Percentiles rank a stretch among this genome's conserved stretches.
phyloP scores from a whole-genome alignment of 1,139 yeast genomes.

The Geotrichum armillariae region DNA sequence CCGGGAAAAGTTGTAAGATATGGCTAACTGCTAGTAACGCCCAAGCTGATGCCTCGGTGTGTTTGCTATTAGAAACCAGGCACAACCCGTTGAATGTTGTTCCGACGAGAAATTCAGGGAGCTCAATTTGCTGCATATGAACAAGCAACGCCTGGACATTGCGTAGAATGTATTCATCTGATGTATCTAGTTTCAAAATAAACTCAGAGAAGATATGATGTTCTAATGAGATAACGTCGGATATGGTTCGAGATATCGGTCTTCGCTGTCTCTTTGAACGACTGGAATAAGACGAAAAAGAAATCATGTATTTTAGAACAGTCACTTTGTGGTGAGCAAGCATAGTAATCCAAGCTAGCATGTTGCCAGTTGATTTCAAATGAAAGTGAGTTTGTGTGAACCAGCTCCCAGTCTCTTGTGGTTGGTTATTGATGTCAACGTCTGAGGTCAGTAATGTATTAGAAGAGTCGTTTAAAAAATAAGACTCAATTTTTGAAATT shows the following conservation, averaged over 20 bases:
- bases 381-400: slow-evolving; percentile 14
- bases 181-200: background rate
- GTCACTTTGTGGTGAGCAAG: slow-evolving; percentile 12
- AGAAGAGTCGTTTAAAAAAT: background rate
- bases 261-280: slow-evolving; percentile 1
- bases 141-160: slow-evolving; percentile 10
- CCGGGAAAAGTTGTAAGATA: slow-evolving; percentile 2
- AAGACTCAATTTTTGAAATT: background rate
- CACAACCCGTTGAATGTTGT: slow-evolving; percentile 3
- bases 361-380: slow-evolving; percentile 10
- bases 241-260: background rate
- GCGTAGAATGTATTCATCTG: background rate
- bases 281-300: slow-evolving; percentile 2
- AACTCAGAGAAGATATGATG: slow-evolving; percentile 10
- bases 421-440: slow-evolving; percentile 12
- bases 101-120: slow-evolving; percentile 1
- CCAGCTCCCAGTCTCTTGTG: background rate
- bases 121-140: slow-evolving; percentile 6
- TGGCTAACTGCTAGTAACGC: slow-evolving; percentile 9
- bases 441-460: slow-evolving; percentile 4
- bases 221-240: background rate
- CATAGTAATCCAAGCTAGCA: slow-evolving; percentile 15
- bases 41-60: slow-evolving; percentile 15
- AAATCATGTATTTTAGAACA: slow-evolving; percentile 3
- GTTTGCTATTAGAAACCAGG: background rate